These are phyloP conservation scores for Pelargonium myrrhifolium DNA, from an alignment of 441 rosid genomes.

Conservation along the genomic window DNA sequence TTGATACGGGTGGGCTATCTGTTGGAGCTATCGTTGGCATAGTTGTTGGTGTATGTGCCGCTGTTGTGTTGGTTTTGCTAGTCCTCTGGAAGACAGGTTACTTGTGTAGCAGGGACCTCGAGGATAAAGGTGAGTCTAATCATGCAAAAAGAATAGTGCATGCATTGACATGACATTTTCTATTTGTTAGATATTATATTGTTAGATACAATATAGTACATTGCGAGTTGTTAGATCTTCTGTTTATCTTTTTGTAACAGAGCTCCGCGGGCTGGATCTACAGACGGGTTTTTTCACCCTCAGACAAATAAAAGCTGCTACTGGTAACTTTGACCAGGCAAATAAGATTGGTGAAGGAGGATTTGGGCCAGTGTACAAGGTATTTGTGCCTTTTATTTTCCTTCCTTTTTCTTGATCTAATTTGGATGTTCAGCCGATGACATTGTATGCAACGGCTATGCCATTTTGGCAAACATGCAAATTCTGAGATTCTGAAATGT, in stretches of 20 bases:
- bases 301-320: conserved; percentile 68
- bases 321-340: conserved; percentile 53
- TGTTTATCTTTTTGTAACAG: conserved; percentile 19
- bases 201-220: no score
- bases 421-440: not conserved
- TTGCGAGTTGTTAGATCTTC: not conserved
- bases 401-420: no score
- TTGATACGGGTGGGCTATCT: conserved; percentile 46
- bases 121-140: conserved; percentile 12
- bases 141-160: no score
- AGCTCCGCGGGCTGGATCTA: conserved; percentile 43
- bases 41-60: conserved; percentile 10
- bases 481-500: not conserved
- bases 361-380: conserved; percentile 74
- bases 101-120: conserved; percentile 6
- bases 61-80: conserved; percentile 10
- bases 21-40: conserved; percentile 64
- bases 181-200: no score
- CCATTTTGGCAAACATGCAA: no score
- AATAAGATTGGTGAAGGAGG: conserved; percentile 86
- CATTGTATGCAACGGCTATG: no score
- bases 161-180: no score
- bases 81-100: conserved; percentile 9
- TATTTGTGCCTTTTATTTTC: conserved; percentile 10
- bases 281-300: conserved; percentile 63